Conservation (phyloP, 2,329 filamentous ascomycete species). For the Capronia coronata region DNA sequence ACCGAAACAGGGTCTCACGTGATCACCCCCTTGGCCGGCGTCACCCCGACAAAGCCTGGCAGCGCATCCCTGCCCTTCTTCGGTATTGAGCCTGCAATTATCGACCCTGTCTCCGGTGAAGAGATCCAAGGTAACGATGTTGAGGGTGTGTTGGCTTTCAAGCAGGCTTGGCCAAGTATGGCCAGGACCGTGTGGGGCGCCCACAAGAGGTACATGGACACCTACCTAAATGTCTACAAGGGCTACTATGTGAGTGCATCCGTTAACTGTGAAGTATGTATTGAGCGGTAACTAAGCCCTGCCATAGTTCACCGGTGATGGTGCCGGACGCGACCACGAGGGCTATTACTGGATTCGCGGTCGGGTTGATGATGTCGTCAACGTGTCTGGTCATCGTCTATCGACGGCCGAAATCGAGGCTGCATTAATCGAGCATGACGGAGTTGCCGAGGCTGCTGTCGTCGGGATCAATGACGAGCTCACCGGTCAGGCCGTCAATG, state of each 20-base stretch:
- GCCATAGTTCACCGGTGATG: conserved; percentile 56
- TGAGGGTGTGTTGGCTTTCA: conserved; percentile 93
- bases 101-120: conserved; percentile 89
- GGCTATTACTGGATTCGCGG: conserved; percentile 99
- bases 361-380: conserved; percentile 96
- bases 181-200: conserved; percentile 95
- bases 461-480: conserved; percentile 90
- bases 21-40: conserved; percentile 84
- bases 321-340: conserved; percentile 91
- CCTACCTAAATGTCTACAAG: conserved; percentile 94
- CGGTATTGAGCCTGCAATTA: conserved; percentile 93
- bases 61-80: conserved; percentile 97
- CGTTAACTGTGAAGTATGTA: neutral
- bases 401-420: conserved; percentile 98
- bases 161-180: conserved; percentile 98
- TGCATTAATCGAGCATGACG: conserved; percentile 82
- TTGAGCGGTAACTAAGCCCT: conserved; percentile 11
- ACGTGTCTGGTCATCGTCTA: conserved; percentile 90
- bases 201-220: conserved; percentile 98
- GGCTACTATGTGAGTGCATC: conserved; percentile 80
- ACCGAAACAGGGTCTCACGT: conserved; percentile 97
- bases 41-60: conserved; percentile 94
- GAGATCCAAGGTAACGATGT: conserved; percentile 95
- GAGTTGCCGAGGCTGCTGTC: conserved; percentile 89
- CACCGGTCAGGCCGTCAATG: conserved; percentile 94